Evolutionary conservation across 257 asterid species (phyloP).

Genomic region (Solanum pennellii): DNA sequence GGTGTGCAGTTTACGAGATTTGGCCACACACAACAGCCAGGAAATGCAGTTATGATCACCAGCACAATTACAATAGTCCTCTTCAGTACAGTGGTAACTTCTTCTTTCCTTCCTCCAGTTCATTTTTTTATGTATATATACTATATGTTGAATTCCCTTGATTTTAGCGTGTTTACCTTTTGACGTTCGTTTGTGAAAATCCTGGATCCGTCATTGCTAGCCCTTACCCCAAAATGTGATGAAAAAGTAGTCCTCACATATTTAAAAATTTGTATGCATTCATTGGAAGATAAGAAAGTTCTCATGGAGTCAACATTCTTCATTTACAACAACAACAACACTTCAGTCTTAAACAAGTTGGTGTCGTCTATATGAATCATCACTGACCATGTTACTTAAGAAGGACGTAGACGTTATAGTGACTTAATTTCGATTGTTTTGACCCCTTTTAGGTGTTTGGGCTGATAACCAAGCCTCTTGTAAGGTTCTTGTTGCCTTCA

Average conservation of each 20-base stretch:
- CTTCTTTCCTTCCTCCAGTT: neutral
- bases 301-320: neutral
- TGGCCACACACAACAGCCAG: constrained; percentile 60
- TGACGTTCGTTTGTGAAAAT: neutral
- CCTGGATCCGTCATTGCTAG: neutral
- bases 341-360: neutral
- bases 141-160: neutral
- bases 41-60: constrained; percentile 62
- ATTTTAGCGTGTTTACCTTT: neutral
- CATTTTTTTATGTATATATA: neutral
- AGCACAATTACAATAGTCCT: constrained; percentile 70
- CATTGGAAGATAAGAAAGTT: neutral
- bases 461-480: constrained; percentile 48
- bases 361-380: neutral
- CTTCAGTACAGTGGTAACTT: constrained; percentile 58
- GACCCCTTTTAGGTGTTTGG: constrained; percentile 42
- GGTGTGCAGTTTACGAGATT: constrained; percentile 50
- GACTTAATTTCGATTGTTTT: neutral
- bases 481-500: constrained; percentile 36
- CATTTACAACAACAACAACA: no score
- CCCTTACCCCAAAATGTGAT: neutral
- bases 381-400: neutral
- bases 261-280: neutral
- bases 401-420: neutral
- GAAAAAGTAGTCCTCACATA: neutral